Base-by-base conservation (phyloP, 2,329 filamentous ascomycete genomes). In the Fusarium chaquense region DNA sequence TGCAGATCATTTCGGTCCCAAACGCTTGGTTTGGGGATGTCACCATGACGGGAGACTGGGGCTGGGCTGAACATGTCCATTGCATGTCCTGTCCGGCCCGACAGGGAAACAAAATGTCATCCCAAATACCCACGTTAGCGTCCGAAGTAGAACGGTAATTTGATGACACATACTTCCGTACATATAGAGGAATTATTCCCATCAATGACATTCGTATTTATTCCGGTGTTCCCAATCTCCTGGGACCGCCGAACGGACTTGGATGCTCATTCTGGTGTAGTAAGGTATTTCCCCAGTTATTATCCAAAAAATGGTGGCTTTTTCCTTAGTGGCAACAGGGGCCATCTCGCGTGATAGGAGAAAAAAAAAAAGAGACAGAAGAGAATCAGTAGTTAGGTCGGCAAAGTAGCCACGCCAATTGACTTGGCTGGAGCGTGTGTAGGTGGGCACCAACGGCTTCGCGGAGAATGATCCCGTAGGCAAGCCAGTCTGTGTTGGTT, bases 371-470 rank as follows among this genome's bases (percentile, higher is more conserved):
- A 28, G 28, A 30, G 8, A 3, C 26, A 28, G 26, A 26, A 26
- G 24, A 26, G 24, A 26, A 20, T 20, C 20, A 20, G 20, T 20
- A 20, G 20, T 20, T 26, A 26, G 26, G 26, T 26, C 26, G 26
- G 26, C 26, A 26, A 26, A 28, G 20, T 20, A 20, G 24, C 24
- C 24, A 26, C 5, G 20, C 40, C 20, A 24, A 15, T 41, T 22
- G 13, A 24, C 40, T 16, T 24, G 40, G n/a, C 12, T 8, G 13
- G 53, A 6, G 10, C 20, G 18, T 41, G 24, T 26, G n/a, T n/a
- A n/a, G n/a, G 44, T 32, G 26, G 5, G 28, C 28, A 47, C 12
- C 9, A 64, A 65, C 62, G 62, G 62, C 51, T 22, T 40, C 28
- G 35, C 55, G 55, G 46, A 49, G 46, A 15, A 18, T 18, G n/a